Base-by-base conservation (phyloP, 371 early-diverging fungal genomes). In the Mortierella sp. region DNA sequence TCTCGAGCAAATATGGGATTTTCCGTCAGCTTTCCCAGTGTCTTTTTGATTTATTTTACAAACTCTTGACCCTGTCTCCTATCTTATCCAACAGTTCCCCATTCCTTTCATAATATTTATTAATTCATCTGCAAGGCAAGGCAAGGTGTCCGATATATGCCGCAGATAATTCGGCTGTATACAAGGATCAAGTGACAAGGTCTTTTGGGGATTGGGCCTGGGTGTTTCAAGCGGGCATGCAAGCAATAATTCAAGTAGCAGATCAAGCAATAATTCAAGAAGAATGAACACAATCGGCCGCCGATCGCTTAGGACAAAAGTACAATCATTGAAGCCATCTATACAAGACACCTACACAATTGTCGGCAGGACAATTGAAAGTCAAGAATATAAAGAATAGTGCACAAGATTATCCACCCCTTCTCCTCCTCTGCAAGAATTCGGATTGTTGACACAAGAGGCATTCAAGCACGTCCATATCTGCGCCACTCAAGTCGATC, bases 401-500 rank as follows among this genome's bases (percentile, higher is more conserved):
- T 53, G 47, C 58, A 41, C 63, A 58, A 60, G 47, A 55, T 22
- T 32, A 28, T 55, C 53, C 24, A 58, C n/a, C 41, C 21, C n/a
- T n/a, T 45, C 28, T 41, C 63, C 63, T 57, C 16, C 63, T 24
- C 43, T 43, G 45, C 45, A 70, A 58, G 70, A 57, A 47, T 4
- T 33, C 43, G 22, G 16, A 58, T 16, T 58, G n/a, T 47, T 55
- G 63, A 58, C 13, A 32, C 43, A 59, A 66, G 40, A 21, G 50
- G 43, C 63, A 41, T 55, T 41, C 22, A 28, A 48, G 57, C 63
- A 41, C 19, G 63, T 47, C n/a, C 40, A 53, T 58, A 13, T 65
- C 40, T 55, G 57, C 57, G 28, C 52, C 64, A 21, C 60, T 64
- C 64, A 64, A 52, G 64, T 41, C 52, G 52, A 64, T 64, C 38